Evolutionary conservation across 2,329 filamentous ascomycete genomes (phyloP), one percentile per base, ranked within the genome.

Genomic region (Magnaporthiopsis rhizophila): DNA sequence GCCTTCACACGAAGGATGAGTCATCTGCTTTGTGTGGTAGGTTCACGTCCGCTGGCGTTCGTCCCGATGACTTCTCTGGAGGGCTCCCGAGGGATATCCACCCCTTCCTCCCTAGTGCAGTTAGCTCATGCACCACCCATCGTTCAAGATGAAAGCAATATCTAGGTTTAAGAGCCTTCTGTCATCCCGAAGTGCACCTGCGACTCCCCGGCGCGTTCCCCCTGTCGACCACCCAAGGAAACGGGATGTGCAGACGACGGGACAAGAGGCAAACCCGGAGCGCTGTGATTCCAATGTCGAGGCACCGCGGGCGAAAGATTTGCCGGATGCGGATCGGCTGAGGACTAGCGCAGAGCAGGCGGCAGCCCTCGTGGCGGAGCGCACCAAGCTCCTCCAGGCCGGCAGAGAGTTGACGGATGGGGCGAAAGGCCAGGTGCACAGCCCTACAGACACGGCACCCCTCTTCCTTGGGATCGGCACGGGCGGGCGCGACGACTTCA

Each of bases 1-100:
- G 95, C 95, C 18, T 96, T 98, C 68, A 98, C 95, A 3, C 86
- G 86, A 30, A 96, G 92, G 72, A 92, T 98, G 84, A 88, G 88
- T 65, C 89, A 95, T 72, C 81, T 98, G 2, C 81, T 98, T 65
- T 91, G 88, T 63, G 91, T 98, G 68, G 89, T 92, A 81, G 71
- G 79, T 74, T n/a, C n/a, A 9, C 13, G n/a, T 4, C 13, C 21
- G 12, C 45, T 21, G 21, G 21, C 45, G 21, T 24, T 6, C 21
- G 21, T 8, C 18, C 8, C 13, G 21, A 8, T 24, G 21, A 13
- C 18, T 13, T 53, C 6, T n/a, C 45, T n/a, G 2, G 11, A 8
- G 45, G 18, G n/a, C 45, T 24, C 45, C 21, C 45, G n/a, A 53
- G 18, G 45, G 11, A 53, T 21, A 8, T 4, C 45, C n/a, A 5